Evolutionary conservation across 768 basidiomycete genomes (phyloP), one percentile per base, ranked within the genome.

Genomic region (Rhodosporidiobolus sp.): DNA sequence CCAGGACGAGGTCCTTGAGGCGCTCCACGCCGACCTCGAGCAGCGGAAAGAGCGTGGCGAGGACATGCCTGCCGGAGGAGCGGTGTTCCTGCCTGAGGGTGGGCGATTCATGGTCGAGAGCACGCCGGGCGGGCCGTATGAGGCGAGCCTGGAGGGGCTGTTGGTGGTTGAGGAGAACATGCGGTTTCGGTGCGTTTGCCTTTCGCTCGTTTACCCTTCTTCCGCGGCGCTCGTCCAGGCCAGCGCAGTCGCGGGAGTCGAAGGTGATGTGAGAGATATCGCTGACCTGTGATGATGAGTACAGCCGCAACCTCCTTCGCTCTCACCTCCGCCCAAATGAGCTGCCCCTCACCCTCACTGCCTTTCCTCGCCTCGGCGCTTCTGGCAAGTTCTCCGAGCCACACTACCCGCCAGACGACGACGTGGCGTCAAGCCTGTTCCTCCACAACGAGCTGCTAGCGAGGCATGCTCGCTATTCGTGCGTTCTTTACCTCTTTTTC

Each of bases 21-120:
- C 88, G 76, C 88, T 94, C 49, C 79, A 77, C 35, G 54, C 73
- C 28, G 79, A 79, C 48, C 86, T 84, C 68, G 85, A 86, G 32
- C 83, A 86, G 11, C 32, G 65, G 26, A 20, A 26, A 11, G n/a
- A 10, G 49, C 16, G 28, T 10, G 32, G 17, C 50, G 34, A 8
- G 30, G 24, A 49, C 20, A 49, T 14, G 46, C 26, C 9, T 19
- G 92, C 90, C 50, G 83, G 87, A 54, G 86, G 92, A 30, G 95
- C 96, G 4, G 90, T 89, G 20, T 98, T 94, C 79, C 96, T 98
- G 79, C 95, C 95, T 24, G 96, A 99, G 82, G 98, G 96, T 83
- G 96, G 96, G 53, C 87, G 94, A 49, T 98, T 91, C 83, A 99
- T 99, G 96, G 86, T 99, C 64, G 96, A 99, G 81, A 93, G 93